Conservation (phyloP, 2,329 filamentous ascomycete genomes). For the Microdochium bolleyi region DNA sequence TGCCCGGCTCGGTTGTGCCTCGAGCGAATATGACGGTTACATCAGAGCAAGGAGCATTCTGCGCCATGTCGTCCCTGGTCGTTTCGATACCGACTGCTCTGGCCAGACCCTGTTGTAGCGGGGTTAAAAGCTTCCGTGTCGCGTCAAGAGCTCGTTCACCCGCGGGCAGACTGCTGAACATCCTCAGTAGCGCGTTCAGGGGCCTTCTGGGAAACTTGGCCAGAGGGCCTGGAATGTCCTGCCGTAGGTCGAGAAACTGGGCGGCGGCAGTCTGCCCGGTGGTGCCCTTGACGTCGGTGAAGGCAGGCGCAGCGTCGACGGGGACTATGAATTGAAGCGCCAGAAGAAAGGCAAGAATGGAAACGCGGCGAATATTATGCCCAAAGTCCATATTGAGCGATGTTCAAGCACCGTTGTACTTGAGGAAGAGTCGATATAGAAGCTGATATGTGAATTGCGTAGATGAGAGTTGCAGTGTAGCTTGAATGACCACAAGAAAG, state of each 20-base stretch:
- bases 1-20: neutral
- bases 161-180: slow-evolving; percentile 4
- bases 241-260: neutral
- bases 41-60: slow-evolving; percentile 12
- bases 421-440: neutral
- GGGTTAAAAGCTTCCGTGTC: slow-evolving; percentile 1
- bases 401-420: neutral
- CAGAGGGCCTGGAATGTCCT: slow-evolving; percentile 3
- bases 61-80: slow-evolving; percentile 3
- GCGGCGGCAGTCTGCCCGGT: neutral
- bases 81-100: slow-evolving; percentile 7
- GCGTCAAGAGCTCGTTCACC: slow-evolving; percentile 5
- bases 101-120: slow-evolving; percentile 7
- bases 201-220: slow-evolving; percentile 4
- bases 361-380: neutral
- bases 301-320: neutral
- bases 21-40: slow-evolving; percentile 8
- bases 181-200: slow-evolving; percentile 4
- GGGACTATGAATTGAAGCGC: neutral
- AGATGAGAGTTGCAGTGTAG: neutral
- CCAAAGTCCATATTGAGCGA: neutral
- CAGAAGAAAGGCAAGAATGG: neutral
- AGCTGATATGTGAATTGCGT: neutral
- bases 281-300: neutral
- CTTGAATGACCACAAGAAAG: neutral